Conservation (phyloP, 805 yeast genomes). For the Metschnikowia picachoensis region DNA sequence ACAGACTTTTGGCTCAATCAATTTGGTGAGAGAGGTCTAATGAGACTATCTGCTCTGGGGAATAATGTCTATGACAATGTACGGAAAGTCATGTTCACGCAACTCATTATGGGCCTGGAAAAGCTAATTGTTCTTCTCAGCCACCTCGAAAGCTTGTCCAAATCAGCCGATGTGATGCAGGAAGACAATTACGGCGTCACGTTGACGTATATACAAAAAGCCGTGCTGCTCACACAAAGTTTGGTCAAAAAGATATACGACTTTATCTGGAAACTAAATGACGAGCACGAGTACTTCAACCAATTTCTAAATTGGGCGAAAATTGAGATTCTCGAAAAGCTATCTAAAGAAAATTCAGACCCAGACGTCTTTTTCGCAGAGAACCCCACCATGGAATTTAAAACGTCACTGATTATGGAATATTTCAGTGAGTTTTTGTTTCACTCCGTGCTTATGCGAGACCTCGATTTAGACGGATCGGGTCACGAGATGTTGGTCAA, state of each 20-base stretch:
- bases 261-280: slow-evolving; percentile 41
- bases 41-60: slow-evolving; percentile 51
- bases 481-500: slow-evolving; percentile 8
- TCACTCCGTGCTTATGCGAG: slow-evolving; percentile 9
- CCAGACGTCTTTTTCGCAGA: slow-evolving; percentile 13
- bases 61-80: slow-evolving; percentile 47
- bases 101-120: slow-evolving; percentile 54
- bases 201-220: background rate
- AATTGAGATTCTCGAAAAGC: slow-evolving; percentile 32
- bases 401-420: slow-evolving; percentile 14
- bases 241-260: slow-evolving; percentile 33
- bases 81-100: slow-evolving; percentile 44
- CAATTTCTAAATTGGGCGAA: slow-evolving; percentile 45
- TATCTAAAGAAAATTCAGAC: slow-evolving; percentile 36
- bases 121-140: slow-evolving; percentile 46
- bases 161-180: slow-evolving; percentile 7
- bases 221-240: slow-evolving; percentile 17
- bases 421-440: slow-evolving; percentile 13
- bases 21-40: slow-evolving; percentile 63
- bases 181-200: slow-evolving; percentile 11
- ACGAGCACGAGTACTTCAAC: slow-evolving; percentile 44
- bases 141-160: slow-evolving; percentile 35
- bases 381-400: slow-evolving; percentile 15
- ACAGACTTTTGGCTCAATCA: slow-evolving; percentile 62
- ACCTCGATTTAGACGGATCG: slow-evolving; percentile 3